Conservation (phyloP, 108 stramenopile species). For the Cyclotella cryptica region DNA sequence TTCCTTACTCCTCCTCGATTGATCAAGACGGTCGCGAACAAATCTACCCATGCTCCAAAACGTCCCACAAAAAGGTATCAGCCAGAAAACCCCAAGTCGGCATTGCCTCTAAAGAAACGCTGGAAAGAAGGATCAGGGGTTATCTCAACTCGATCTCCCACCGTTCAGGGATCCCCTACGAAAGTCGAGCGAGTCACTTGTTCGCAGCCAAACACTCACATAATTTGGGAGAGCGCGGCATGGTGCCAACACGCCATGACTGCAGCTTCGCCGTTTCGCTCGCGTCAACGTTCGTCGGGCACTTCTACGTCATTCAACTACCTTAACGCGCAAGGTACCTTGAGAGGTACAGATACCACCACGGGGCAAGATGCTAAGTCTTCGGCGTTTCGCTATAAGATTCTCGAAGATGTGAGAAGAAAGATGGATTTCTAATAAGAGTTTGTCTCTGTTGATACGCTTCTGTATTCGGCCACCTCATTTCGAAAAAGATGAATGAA, state of each 20-base stretch:
- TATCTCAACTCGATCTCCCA: not conserved
- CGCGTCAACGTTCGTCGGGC: not conserved
- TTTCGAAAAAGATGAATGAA: too few relatives aligned
- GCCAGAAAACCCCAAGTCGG: too few relatives aligned
- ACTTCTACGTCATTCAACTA: too few relatives aligned
- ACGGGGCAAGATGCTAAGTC: not conserved
- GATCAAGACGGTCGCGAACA: not conserved
- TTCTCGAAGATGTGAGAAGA: constrained; percentile 1
- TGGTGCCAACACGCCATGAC: not conserved
- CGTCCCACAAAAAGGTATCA: constrained; percentile 1
- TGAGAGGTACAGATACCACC: not conserved
- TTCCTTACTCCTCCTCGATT: not conserved
- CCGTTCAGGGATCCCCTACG: not conserved
- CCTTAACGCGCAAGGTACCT: not conserved
- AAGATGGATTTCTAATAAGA: not conserved
- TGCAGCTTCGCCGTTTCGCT: constrained; percentile 5
- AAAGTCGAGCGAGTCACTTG: constrained; percentile 1
- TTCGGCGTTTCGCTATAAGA: not conserved
- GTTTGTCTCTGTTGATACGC: too few relatives aligned
- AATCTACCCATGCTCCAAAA: not conserved
- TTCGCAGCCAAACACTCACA: constrained; percentile 1
- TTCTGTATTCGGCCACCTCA: too few relatives aligned
- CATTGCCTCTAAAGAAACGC: constrained; percentile 3
- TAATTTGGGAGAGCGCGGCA: constrained; percentile 6
- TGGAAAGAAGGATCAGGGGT: not conserved